These are phyloP conservation scores for Pseudogymnoascus sp. DNA, from an alignment of 2,329 filamentous ascomycete genomes.

Conservation along the genomic window DNA sequence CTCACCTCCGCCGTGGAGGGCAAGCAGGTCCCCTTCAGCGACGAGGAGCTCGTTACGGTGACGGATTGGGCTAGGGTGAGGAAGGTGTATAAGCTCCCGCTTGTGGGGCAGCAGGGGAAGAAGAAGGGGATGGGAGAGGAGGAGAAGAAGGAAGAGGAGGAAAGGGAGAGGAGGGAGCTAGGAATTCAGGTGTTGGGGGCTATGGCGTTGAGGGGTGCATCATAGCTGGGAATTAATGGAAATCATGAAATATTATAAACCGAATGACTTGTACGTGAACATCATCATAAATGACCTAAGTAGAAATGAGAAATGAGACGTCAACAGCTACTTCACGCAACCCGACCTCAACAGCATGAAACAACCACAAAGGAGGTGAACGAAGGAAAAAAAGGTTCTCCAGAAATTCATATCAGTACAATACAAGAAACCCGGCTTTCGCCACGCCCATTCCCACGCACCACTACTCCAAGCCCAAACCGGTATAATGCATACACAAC, in stretches of 20 bases:
- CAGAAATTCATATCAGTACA: constrained; percentile 1
- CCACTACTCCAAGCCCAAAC: background rate
- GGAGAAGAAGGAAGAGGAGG: constrained; percentile 27
- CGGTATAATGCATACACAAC: background rate
- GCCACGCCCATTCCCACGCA: background rate
- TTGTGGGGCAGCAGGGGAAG: constrained; percentile 38
- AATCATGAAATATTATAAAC: background rate
- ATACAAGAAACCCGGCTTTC: constrained; percentile 2
- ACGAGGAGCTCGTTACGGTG: constrained; percentile 49
- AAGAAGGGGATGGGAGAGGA: constrained; percentile 15
- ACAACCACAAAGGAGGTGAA: background rate
- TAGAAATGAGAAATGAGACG: background rate
- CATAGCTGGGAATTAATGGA: background rate
- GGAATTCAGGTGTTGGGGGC: constrained; percentile 64
- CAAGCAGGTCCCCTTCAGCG: constrained; percentile 46
- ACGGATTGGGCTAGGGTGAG: constrained; percentile 62
- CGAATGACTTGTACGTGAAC: background rate
- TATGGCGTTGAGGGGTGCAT: constrained; percentile 65
- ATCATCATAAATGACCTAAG: background rate
- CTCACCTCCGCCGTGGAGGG: constrained; percentile 56
- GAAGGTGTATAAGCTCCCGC: constrained; percentile 81
- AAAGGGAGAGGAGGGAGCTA: constrained; percentile 43
- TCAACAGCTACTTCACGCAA: background rate
- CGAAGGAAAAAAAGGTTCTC: background rate
- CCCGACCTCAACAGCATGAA: background rate